These are phyloP conservation scores for Lichtheimia ornata DNA, from an alignment of 371 early-diverging fungal genomes.

Conservation along the genomic window DNA sequence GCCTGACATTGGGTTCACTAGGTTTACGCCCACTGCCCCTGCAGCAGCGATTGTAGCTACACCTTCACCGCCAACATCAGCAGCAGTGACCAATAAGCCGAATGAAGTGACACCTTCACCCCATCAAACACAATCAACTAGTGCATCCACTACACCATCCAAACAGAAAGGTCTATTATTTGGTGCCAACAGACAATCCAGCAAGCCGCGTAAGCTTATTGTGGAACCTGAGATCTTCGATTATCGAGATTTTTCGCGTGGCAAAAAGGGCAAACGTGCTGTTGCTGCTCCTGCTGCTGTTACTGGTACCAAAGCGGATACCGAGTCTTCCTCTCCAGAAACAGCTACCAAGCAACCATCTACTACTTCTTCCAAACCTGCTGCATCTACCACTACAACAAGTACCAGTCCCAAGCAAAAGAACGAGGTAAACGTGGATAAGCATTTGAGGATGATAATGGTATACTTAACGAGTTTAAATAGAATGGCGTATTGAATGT, in stretches of 20 bases:
- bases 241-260: conserved; percentile 1
- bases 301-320: too few species aligned
- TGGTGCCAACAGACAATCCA: neutral
- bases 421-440: too few species aligned
- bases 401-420: too few species aligned
- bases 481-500: neutral
- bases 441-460: too few species aligned
- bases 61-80: neutral
- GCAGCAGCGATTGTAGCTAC: neutral
- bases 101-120: conserved; percentile 3
- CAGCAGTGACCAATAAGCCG: conserved; percentile 6
- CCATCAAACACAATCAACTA: neutral
- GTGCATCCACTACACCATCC: neutral
- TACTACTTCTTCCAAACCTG: too few species aligned
- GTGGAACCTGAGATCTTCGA: conserved; percentile 6
- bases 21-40: neutral
- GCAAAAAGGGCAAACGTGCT: neutral
- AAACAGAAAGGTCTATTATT: conserved; percentile 1
- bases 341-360: too few species aligned
- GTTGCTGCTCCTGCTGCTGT: too few species aligned
- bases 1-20: too few species aligned
- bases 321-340: too few species aligned
- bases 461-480: neutral
- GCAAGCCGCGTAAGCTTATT: neutral
- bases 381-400: too few species aligned